Evolutionary conservation across 75 land plant species (phyloP).

Genomic region (Cunninghamia lanceolata): DNA sequence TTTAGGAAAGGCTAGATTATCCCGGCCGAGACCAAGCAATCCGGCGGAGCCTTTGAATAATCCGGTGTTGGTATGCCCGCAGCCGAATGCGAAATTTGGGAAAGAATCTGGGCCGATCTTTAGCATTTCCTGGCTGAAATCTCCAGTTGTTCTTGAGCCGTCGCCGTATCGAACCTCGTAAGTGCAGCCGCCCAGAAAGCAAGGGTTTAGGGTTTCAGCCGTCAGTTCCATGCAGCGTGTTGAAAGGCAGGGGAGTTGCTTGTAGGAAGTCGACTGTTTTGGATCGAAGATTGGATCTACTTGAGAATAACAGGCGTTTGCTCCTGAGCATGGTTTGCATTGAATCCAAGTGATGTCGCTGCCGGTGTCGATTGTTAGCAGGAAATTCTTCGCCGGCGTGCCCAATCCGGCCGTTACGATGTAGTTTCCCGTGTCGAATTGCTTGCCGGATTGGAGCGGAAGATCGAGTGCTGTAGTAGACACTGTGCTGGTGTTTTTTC

Average conservation of each 20-base stretch:
- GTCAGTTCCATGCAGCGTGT: constrained; percentile 13
- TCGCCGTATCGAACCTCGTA: constrained; percentile 61
- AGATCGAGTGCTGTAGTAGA: background rate
- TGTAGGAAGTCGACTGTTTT: constrained; percentile 37
- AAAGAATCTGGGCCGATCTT: constrained; percentile 28
- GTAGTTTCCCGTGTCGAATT: constrained; percentile 40
- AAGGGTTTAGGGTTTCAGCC: background rate
- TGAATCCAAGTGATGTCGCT: constrained; percentile 79
- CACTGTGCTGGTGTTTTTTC: background rate
- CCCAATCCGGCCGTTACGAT: constrained; percentile 30
- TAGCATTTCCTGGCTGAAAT: constrained; percentile 47
- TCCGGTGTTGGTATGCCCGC: constrained; percentile 67
- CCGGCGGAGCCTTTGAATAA: constrained; percentile 62
- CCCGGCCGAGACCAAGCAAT: constrained; percentile 67
- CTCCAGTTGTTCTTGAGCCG: constrained; percentile 53
- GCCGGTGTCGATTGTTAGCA: constrained; percentile 62
- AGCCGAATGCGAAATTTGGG: constrained; percentile 55
- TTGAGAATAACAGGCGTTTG: constrained; percentile 39
- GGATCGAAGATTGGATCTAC: constrained; percentile 63
- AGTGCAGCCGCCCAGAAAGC: constrained; percentile 21
- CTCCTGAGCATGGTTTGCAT: constrained; percentile 54
- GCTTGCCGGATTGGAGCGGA: constrained; percentile 15
- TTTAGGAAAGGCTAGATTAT: constrained; percentile 41
- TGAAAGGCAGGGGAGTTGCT: constrained; percentile 34
- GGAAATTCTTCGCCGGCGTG: constrained; percentile 24